A percentile compares a stretch with the other conserved stretches of the same genome.
Conservation (phyloP, 148 eudicot genomes). For the Limonium bicolor region DNA sequence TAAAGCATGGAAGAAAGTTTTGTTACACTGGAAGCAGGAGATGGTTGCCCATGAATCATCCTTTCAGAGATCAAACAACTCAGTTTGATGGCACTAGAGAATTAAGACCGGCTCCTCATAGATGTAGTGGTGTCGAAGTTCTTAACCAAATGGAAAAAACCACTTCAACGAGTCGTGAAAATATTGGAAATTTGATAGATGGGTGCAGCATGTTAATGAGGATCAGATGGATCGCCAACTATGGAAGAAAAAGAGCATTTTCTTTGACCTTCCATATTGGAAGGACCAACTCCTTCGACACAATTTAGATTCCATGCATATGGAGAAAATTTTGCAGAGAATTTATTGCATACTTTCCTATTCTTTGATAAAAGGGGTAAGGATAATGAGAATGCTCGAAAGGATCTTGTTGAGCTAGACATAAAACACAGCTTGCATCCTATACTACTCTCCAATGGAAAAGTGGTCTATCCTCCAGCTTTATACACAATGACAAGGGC, state of each 20-base stretch:
- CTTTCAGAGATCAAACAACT: neutral
- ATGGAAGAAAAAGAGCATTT: neutral
- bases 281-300: neutral
- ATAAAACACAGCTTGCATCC: neutral
- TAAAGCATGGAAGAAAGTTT: neutral
- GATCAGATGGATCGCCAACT: neutral
- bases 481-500: constrained; percentile 1
- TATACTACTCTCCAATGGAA: neutral
- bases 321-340: neutral
- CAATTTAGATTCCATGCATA: neutral
- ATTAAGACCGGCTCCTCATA: neutral
- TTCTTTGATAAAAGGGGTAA: neutral
- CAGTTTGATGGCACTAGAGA: neutral
- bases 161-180: too few relatives aligned
- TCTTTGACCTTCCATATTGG: neutral
- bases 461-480: constrained; percentile 4
- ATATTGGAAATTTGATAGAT: neutral
- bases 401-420: too few relatives aligned
- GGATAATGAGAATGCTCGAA: neutral
- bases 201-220: neutral
- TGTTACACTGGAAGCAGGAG: neutral
- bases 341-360: neutral
- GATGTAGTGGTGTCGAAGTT: neutral
- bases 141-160: neutral
- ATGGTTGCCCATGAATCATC: neutral